Evolutionary conservation across 495 filamentous ascomycete genomes (phyloP).

Genomic region (Tuber brumale): DNA sequence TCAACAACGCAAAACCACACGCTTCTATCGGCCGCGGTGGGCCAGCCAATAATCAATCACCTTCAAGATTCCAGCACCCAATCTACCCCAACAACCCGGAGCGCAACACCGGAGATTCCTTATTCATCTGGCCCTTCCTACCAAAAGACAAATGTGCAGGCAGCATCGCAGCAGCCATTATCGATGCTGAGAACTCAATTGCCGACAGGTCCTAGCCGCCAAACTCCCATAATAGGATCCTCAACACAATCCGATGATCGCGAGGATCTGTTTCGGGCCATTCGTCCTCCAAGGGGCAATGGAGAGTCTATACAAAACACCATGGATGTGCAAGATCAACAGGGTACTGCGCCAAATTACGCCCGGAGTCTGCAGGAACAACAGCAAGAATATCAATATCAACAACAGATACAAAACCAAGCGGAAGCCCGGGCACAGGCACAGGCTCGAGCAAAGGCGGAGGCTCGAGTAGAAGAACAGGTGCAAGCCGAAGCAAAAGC

Average conservation of each 20-base stretch:
- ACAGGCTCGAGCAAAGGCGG: conserved; percentile 7
- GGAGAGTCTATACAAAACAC: not conserved
- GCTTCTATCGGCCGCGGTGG: not conserved
- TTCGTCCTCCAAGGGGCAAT: not conserved
- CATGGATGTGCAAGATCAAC: not conserved
- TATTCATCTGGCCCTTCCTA: not conserved
- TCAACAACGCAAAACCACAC: not conserved
- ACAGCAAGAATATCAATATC: not conserved
- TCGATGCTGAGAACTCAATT: not conserved
- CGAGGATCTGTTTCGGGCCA: not conserved
- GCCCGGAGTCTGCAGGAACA: not conserved
- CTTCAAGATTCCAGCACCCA: not conserved
- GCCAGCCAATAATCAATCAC: not conserved
- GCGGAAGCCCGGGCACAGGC: conserved; percentile 1
- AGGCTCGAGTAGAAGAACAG: conserved; percentile 9
- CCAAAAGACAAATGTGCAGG: not conserved
- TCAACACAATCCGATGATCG: not conserved
- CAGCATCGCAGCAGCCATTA: not conserved
- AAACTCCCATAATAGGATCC: not conserved
- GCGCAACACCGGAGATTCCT: not conserved
- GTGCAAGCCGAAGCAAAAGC: conserved; percentile 8
- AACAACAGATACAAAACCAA: not conserved
- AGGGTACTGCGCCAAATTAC: not conserved
- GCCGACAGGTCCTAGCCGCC: not conserved
- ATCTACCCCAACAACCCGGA: conserved; percentile 1